Percentiles rank a stretch among this genome's conserved stretches.
Evolutionary conservation across 257 asterid genomes (phyloP).

Genomic region (Cynanchum wilfordii): DNA sequence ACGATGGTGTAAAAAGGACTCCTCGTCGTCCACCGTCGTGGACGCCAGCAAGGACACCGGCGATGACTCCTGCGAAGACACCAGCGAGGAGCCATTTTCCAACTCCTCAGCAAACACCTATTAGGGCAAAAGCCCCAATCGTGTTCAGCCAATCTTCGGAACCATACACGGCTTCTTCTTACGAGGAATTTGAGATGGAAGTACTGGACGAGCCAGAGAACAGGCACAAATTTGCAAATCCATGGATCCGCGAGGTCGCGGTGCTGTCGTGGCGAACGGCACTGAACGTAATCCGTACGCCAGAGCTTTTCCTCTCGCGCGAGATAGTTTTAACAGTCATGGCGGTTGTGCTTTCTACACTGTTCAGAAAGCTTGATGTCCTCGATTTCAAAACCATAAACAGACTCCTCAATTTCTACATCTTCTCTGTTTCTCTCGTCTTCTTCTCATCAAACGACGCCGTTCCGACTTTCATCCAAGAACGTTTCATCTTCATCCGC

Average conservation of each 20-base stretch:
- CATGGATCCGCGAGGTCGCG: slow-evolving; percentile 74
- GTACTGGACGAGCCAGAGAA: slow-evolving; percentile 67
- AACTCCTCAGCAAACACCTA: slow-evolving; percentile 30
- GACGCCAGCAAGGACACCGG: slow-evolving; percentile 62
- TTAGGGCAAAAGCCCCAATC: slow-evolving; percentile 26
- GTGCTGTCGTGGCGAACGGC: slow-evolving; percentile 78
- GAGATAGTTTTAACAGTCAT: slow-evolving; percentile 67
- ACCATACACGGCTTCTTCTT: slow-evolving; percentile 36
- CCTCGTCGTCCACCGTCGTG: slow-evolving; percentile 75
- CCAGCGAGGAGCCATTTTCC: slow-evolving; percentile 26
- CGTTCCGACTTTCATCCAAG: slow-evolving; percentile 86
- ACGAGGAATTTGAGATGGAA: slow-evolving; percentile 44
- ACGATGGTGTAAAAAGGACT: slow-evolving; percentile 67
- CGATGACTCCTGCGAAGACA: slow-evolving; percentile 24
- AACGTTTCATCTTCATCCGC: slow-evolving; percentile 77
- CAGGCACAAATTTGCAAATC: slow-evolving; percentile 61
- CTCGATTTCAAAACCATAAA: slow-evolving; percentile 48
- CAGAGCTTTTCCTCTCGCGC: slow-evolving; percentile 73
- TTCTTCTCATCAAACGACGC: slow-evolving; percentile 89
- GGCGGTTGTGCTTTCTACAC: slow-evolving; percentile 69
- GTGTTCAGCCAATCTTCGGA: slow-evolving; percentile 38
- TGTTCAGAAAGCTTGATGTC: slow-evolving; percentile 41
- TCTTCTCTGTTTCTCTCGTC: slow-evolving; percentile 64
- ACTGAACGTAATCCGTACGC: slow-evolving; percentile 71
- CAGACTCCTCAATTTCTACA: slow-evolving; percentile 72